Evolutionary conservation across 257 asterid species (phyloP), one percentile per base, ranked within the genome.

Genomic region (Ilex asprella): DNA sequence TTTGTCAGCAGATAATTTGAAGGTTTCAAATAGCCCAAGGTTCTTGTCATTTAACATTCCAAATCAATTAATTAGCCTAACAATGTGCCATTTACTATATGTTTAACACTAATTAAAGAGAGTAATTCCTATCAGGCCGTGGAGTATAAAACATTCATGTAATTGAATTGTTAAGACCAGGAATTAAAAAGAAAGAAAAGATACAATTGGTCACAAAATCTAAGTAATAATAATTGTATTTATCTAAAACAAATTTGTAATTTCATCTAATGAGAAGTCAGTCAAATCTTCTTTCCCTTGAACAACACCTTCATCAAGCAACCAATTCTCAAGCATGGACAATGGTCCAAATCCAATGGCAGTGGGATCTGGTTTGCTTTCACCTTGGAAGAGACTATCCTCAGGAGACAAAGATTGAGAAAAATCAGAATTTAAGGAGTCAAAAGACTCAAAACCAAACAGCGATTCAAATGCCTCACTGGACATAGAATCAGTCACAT

Each of bases 241-340:
- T 3, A 2, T 46, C 57, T 14, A 53, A 53, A 53, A 53, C 57
- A 53, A 53, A 53, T 53, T 14, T 7, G 29, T 29, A 53, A 1
- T n/a, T 53, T 53, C 57, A 16, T 53, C 30, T 2, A 53, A 53
- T 21, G 57, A 53, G 57, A 53, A 53, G 30, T 53, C 30, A 53
- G 10, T 53, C 57, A 53, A 53, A 16, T 53, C 30, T 53, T 35
- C 41, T 1, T 35, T 35, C 8, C 41, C 41, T 8, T 35, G 41
- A 14, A 14, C 13, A 46, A 10, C n/a, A 14, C 52, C n/a, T 39
- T 78, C 88, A 61, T 84, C 94, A 2, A 88, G 62, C 46, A 89
- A 73, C 96, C 94, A 85, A 65, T 69, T 89, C 74, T 89, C 99
- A 35, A 89, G 52, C 83, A 74, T 61, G 2, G 90, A 74, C 15